phyloP scores from a whole-genome alignment of 306 rosid species.

The Cyamopsis tetragonoloba region DNA sequence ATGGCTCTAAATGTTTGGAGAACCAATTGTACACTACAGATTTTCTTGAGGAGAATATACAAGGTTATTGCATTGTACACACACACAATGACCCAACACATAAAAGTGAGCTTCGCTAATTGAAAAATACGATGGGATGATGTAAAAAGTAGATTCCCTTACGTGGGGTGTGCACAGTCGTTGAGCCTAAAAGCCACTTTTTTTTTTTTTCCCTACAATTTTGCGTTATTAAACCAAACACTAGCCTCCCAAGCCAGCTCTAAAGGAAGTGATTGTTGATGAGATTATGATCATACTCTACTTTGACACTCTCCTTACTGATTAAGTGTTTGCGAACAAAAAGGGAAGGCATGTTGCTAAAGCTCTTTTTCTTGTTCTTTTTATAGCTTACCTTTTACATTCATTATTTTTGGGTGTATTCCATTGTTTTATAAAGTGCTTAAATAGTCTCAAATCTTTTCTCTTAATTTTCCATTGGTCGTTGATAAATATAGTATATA shows the following conservation, averaged over 20 bases:
- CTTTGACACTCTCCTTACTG: constrained; percentile 24
- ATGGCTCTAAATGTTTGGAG: too few species aligned
- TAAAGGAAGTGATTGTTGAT: constrained; percentile 21
- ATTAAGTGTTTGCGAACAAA: constrained; percentile 20
- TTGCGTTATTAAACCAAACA: constrained; percentile 19
- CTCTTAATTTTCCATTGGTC: not conserved
- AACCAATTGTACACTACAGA: too few species aligned
- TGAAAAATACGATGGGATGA: not conserved
- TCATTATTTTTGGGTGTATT: constrained; percentile 15
- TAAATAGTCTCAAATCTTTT: not conserved
- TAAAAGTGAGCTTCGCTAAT: constrained; percentile 1
- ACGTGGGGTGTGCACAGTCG: constrained; percentile 33
- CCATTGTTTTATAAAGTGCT: constrained; percentile 25
- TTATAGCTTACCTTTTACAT: constrained; percentile 22
- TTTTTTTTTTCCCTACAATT: not conserved
- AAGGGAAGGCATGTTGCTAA: not conserved
- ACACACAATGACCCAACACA: too few species aligned
- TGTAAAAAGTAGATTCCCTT: constrained; percentile 52
- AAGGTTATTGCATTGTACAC: too few species aligned
- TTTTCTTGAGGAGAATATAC: too few species aligned
- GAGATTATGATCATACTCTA: constrained; percentile 16
- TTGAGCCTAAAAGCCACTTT: constrained; percentile 38
- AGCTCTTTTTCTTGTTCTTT: constrained; percentile 3
- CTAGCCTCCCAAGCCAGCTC: constrained; percentile 28
- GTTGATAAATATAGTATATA: not conserved